A percentile compares a stretch with the other conserved stretches of the same genome.
These are phyloP conservation scores for Colletotrichum siamense DNA, from an alignment of 2,329 filamentous ascomycete genomes.

Conservation along the genomic window DNA sequence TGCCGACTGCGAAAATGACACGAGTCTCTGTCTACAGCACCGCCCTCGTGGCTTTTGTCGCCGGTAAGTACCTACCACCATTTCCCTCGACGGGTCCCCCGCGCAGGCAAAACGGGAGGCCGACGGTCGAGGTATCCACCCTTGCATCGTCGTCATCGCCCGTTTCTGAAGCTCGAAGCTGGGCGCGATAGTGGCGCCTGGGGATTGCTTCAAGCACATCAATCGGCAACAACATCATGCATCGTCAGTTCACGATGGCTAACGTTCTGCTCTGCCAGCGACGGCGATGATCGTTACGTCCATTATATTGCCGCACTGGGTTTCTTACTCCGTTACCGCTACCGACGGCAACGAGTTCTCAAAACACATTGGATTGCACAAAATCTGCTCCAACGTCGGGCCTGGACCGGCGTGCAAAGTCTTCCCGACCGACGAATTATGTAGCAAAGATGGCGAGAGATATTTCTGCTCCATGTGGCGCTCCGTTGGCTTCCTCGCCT, in stretches of 20 bases:
- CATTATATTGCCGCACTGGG: slow-evolving; percentile 74
- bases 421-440: slow-evolving; percentile 74
- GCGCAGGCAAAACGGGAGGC: neutral
- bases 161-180: neutral
- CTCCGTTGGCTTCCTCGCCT: slow-evolving; percentile 85
- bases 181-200: neutral
- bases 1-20: slow-evolving; percentile 39
- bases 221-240: neutral
- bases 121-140: slow-evolving; percentile 1
- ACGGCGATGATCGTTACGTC: slow-evolving; percentile 74
- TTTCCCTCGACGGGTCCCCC: neutral
- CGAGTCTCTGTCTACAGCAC: slow-evolving; percentile 47
- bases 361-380: slow-evolving; percentile 79
- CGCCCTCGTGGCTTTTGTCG: slow-evolving; percentile 47
- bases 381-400: slow-evolving; percentile 73
- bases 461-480: slow-evolving; percentile 94
- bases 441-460: slow-evolving; percentile 63
- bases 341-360: slow-evolving; percentile 51
- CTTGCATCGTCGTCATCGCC: slow-evolving; percentile 15
- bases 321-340: slow-evolving; percentile 64
- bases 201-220: neutral
- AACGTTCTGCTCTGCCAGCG: slow-evolving; percentile 50
- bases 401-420: slow-evolving; percentile 63
- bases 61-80: slow-evolving; percentile 39
- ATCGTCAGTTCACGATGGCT: slow-evolving; percentile 23